Percentiles rank a stretch among this genome's conserved stretches.
phyloP scores from a whole-genome alignment of 176 grass and related monocot genomes.

The Zizania latifolia region DNA sequence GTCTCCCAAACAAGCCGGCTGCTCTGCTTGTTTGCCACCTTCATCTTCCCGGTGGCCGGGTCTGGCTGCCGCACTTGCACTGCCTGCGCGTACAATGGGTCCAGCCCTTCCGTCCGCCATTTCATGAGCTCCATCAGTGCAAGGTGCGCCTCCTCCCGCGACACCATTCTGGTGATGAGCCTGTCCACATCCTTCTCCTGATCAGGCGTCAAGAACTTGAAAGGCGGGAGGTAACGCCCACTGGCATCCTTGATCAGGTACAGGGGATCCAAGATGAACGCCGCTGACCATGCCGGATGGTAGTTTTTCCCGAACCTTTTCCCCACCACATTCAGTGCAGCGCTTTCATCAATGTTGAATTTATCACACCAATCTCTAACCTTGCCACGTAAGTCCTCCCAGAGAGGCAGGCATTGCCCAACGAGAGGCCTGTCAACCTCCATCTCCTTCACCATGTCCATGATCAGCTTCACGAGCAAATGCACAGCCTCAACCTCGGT shows the following conservation, averaged over 20 bases:
- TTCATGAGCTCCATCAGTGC: conserved; percentile 92
- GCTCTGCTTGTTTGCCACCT: conserved; percentile 78
- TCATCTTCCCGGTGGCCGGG: conserved; percentile 67
- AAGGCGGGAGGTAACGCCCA: conserved; percentile 77
- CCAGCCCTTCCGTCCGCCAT: conserved; percentile 72
- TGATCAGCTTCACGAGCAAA: conserved; percentile 51
- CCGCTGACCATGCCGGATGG: conserved; percentile 76
- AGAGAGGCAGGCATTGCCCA: conserved; percentile 71
- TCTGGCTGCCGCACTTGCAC: conserved; percentile 81
- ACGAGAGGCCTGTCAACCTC: conserved; percentile 69
- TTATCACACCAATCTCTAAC: conserved; percentile 62
- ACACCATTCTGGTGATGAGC: conserved; percentile 78
- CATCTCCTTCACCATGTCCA: conserved; percentile 71
- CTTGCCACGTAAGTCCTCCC: conserved; percentile 61
- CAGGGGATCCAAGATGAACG: conserved; percentile 75
- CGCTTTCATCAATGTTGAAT: conserved; percentile 39
- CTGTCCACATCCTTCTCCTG: conserved; percentile 85
- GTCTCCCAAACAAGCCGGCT: conserved; percentile 91
- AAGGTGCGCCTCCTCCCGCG: conserved; percentile 75
- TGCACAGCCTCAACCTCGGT: conserved; percentile 52
- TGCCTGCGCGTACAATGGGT: conserved; percentile 74
- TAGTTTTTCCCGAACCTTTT: conserved; percentile 75
- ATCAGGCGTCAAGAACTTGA: conserved; percentile 66
- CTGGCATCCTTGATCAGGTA: conserved; percentile 68
- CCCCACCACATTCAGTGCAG: conserved; percentile 41